Evolutionary conservation across 176 grass and related monocot species (phyloP).

Genomic region (Bonia amplexicaulis): DNA sequence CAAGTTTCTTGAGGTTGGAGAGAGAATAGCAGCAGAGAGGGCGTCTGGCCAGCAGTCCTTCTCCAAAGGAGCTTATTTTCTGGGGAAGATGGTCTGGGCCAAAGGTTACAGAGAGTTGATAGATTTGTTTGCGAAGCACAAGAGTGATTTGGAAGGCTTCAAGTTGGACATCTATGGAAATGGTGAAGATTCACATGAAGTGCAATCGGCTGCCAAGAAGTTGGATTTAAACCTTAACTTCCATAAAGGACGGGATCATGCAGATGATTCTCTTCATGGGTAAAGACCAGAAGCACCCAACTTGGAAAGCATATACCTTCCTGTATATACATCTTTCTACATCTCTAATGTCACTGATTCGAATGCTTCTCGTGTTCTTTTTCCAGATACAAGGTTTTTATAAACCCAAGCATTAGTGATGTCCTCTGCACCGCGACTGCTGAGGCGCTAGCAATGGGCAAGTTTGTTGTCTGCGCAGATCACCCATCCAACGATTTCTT

Average conservation of each 20-base stretch:
- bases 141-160: constrained; percentile 71
- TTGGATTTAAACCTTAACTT: constrained; percentile 88
- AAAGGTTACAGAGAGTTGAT: constrained; percentile 93
- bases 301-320: not conserved
- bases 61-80: constrained; percentile 91
- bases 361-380: constrained; percentile 8
- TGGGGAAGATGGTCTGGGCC: constrained; percentile 98
- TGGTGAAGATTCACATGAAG: constrained; percentile 81
- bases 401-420: constrained; percentile 87
- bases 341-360: not conserved
- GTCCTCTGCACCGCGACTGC: constrained; percentile 81
- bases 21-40: constrained; percentile 58
- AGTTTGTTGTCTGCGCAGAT: constrained; percentile 83
- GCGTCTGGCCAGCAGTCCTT: constrained; percentile 52
- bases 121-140: constrained; percentile 68
- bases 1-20: constrained; percentile 79
- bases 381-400: constrained; percentile 85
- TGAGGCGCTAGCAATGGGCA: constrained; percentile 84
- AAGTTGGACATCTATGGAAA: constrained; percentile 86
- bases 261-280: constrained; percentile 92
- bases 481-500: constrained; percentile 98
- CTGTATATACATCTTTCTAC: not conserved
- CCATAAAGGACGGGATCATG: constrained; percentile 85
- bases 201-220: constrained; percentile 64
- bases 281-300: constrained; percentile 18